Evolutionary conservation across 768 basidiomycete species (phyloP), one percentile per base, ranked within the genome.

Genomic region (Russula foetens): DNA sequence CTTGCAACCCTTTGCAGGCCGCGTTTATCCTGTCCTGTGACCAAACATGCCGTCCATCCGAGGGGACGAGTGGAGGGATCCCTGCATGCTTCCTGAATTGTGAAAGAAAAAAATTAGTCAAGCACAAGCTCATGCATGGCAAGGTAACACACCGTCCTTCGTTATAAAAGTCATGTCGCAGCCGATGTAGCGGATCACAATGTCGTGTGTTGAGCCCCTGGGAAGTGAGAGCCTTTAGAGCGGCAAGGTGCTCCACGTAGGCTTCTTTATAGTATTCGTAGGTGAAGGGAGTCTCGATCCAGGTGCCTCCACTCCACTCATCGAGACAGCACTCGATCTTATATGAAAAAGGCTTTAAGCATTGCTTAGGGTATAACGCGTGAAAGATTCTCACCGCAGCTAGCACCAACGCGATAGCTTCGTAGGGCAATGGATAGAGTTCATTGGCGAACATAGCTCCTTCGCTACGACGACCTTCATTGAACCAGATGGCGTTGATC

Each of bases 251-350:
- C 1, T 50, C 26, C 15, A 17, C 4, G 31, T 44, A 51, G 4
- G 31, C n/a, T 8, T 43, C 57, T n/a, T 31, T 43, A 33, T 58
- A 58, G 15, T 24, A 17, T 50, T 58, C 49, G 17, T 51, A 51
- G 21, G 57, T 44, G 49, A 58, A 58, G 9, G 49, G 23, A 6
- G 35, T 6, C 24, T 58, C 43, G 28, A 23, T 45, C 39, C 38
- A 38, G 24, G 6, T 1, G 11, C 50, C 50, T 51, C 48, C 24
- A 23, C 49, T 51, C 57, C 57, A 58, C 12, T 58, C 41, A 23
- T 58, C 57, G 31, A 58, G 48, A 21, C 57, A 58, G 23, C 57
- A 58, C 24, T 52, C 57, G 33, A 51, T 45, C 57, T 58, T 51
- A 2, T 38, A 19, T 19, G 41, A 58, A 31, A 33, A 28, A 7